Base-by-base conservation (phyloP, 352 stramenopile genomes). In the Phytopythium chamaehyphon region DNA sequence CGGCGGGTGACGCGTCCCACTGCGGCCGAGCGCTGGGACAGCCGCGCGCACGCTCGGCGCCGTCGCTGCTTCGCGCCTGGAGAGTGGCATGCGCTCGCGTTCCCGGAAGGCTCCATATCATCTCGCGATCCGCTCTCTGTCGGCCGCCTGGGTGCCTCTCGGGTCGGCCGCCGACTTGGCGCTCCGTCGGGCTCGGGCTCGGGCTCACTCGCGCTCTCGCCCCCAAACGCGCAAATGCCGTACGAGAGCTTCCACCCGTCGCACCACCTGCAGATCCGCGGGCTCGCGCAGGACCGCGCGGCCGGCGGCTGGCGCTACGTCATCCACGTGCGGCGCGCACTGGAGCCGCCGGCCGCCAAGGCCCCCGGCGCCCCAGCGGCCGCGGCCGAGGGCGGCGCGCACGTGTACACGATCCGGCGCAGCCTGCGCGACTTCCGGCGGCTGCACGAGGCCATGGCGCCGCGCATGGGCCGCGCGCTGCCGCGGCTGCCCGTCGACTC, bases 181-280 rank as follows among this genome's bases (percentile, higher is more conserved):
- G n/a, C n/a, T n/a, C n/a, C n/a, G n/a, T n/a, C n/a, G n/a, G n/a
- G n/a, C n/a, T 42, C 14, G 15, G 37, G 37, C 9, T 8, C 37
- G 15, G 6, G 37, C 15, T 42, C 37, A 42, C 37, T 49, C 36
- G 21, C 47, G 28, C 45, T 39, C 28, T 28, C 15, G 11, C 40
- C 46, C 28, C 18, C 36, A 15, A 11, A n/a, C 23, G n/a, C 28
- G 14, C 19, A 31, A 1, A 89, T 89, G 78, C 78, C 78, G 31
- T 89, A 89, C 69, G 76, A 90, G 54, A 90, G 79, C 66, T 88
- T 90, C 62, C 70, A 66, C 52, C 64, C 61, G 23, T 62, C 78
- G 33, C 69, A 83, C 42, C 66, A 81, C 42, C 60, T 88, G 52
- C 64, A 68, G 35, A 90, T 90, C 66, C 74, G 71, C 40, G 71